These are phyloP conservation scores for Oryza coarctata DNA, from an alignment of 176 grass and related monocot species.

Conservation along the genomic window DNA sequence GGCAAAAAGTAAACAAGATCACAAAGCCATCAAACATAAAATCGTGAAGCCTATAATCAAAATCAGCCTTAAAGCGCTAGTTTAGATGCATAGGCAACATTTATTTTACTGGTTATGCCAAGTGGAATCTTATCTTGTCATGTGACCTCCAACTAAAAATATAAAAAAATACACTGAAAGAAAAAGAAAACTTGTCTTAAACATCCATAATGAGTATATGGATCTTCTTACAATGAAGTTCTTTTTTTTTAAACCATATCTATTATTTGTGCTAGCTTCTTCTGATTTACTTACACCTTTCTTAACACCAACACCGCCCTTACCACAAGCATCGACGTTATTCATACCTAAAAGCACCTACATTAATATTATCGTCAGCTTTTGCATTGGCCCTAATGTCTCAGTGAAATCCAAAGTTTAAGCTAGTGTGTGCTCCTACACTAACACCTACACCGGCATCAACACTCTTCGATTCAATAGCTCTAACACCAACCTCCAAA, in stretches of 20 bases:
- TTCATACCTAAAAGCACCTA: neutral
- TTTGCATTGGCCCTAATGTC: neutral
- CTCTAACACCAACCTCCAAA: too few relatives aligned
- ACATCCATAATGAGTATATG: neutral
- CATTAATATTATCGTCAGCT: neutral
- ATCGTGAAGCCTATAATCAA: neutral
- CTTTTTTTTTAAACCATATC: constrained; percentile 15
- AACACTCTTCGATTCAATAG: neutral
- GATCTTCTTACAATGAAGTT: neutral
- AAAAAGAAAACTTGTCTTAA: neutral
- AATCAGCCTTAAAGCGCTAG: neutral
- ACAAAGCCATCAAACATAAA: neutral
- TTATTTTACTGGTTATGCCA: neutral
- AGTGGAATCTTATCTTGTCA: neutral
- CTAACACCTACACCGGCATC: neutral
- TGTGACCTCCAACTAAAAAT: neutral
- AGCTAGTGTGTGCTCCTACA: neutral
- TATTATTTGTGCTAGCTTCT: neutral
- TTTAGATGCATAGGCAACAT: neutral
- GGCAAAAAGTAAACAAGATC: neutral
- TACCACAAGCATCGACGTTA: neutral
- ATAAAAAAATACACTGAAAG: too few relatives aligned
- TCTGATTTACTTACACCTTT: neutral
- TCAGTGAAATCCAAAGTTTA: neutral
- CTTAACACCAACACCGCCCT: neutral